phyloP scores from a whole-genome alignment of 768 basidiomycete genomes.

The Boletellus emodensis region DNA sequence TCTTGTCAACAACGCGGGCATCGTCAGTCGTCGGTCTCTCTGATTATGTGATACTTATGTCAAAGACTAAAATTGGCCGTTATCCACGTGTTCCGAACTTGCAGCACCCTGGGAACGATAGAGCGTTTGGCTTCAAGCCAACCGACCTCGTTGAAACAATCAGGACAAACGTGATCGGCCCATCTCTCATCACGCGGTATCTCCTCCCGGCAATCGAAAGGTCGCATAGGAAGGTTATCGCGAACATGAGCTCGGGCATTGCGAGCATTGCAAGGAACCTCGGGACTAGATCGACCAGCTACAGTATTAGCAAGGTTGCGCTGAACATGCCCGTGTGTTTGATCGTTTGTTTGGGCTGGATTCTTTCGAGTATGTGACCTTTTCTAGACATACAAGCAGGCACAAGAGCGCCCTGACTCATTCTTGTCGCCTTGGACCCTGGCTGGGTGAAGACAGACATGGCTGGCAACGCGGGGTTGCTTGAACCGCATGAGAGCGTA shows the following conservation, averaged over 20 bases:
- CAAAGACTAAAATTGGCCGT: neutral
- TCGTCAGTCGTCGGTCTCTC: slow-evolving; percentile 24
- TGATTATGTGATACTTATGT: too few species aligned
- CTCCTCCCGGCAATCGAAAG: slow-evolving; percentile 35
- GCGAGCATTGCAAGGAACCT: slow-evolving; percentile 32
- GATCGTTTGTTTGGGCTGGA: neutral
- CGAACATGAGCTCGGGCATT: slow-evolving; percentile 33
- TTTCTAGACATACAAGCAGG: slow-evolving; percentile 35
- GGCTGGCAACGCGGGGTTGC: slow-evolving; percentile 30
- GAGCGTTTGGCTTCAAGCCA: slow-evolving; percentile 24
- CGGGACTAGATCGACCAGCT: slow-evolving; percentile 28
- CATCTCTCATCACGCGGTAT: slow-evolving; percentile 31
- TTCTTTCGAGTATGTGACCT: too few species aligned
- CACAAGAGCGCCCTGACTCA: slow-evolving; percentile 32
- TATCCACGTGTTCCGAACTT: neutral
- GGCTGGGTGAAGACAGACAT: slow-evolving; percentile 42
- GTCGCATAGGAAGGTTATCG: slow-evolving; percentile 31
- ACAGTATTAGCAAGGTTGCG: slow-evolving; percentile 37
- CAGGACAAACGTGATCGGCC: slow-evolving; percentile 33
- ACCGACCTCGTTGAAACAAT: slow-evolving; percentile 23
- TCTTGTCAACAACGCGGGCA: slow-evolving; percentile 38
- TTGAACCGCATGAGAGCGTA: slow-evolving; percentile 32
- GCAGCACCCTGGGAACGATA: slow-evolving; percentile 22
- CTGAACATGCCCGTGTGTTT: slow-evolving; percentile 38
- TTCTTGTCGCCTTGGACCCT: slow-evolving; percentile 32